Evolutionary conservation across 495 filamentous ascomycete species (phyloP), one percentile per base, ranked within the genome.

Genomic region (Stereocaulon alpinum): DNA sequence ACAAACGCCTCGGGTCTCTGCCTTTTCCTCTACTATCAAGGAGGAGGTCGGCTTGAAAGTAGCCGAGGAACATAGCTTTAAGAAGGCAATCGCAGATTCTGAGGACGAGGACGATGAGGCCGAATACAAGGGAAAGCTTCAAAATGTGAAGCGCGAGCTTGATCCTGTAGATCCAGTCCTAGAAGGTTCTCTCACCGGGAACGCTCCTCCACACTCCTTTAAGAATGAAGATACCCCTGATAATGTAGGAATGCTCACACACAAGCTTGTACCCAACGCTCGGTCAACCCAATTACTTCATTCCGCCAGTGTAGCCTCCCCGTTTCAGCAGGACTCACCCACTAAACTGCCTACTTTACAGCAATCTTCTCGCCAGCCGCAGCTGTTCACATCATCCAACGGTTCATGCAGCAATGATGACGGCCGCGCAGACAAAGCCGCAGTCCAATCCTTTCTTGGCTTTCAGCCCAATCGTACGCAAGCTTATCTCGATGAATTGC

Each of bases 81-180:
- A 18, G 22, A 60, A 51, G 30, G 65, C 71, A 10, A 71, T 79
- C 51, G 72, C 72, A 20, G 77, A 76, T 52, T 78, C 77, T 5
- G 74, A 76, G n/a, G 76, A 77, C 56, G 73, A 75, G 6, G 71
- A 72, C 20, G 70, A 73, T 17, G 69, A 67, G 24, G 61, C 60
- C 37, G 40, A 67, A 17, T 67, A 68, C 47, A 70, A 73, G 18
- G 61, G 61, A 15, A 61, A 55, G 53, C 45, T 61, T n/a, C 40
- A 29, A 2, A 29, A 37, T 6, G 62, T 67, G 29, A 64, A 65
- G 10, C 37, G 61, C 12, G 66, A 69, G 40, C 40, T 50, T 2
- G 61, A 71, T 37, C 57, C 66, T 11, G 58, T 72, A 10, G 74
- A 74, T 56, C 71, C 72, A 22, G 64, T 63, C 18, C 9, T 37